Conservation (phyloP, 2,329 filamentous ascomycete genomes). For the Cytospora piceae region DNA sequence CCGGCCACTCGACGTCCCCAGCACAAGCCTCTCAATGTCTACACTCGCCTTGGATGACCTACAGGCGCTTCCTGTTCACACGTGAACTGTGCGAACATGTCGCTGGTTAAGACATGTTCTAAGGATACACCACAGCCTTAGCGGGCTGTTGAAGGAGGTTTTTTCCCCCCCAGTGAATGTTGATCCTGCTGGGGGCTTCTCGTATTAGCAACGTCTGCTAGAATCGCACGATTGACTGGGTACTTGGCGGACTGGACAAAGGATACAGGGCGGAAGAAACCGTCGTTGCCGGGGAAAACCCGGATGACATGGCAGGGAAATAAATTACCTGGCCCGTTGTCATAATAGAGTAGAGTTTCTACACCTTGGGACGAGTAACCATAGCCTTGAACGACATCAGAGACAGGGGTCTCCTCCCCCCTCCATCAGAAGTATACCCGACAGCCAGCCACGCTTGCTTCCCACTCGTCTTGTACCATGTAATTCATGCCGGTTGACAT, state of each 20-base stretch:
- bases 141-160: conserved; percentile 6
- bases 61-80: not conserved
- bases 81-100: not conserved
- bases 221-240: not conserved
- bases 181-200: conserved; percentile 8
- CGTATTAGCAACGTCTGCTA: conserved; percentile 17
- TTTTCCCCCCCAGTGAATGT: not conserved
- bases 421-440: conserved; percentile 10
- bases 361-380: conserved; percentile 12
- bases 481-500: conserved; percentile 11
- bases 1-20: not conserved
- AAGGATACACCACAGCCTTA: conserved; percentile 4
- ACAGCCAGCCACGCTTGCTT: conserved; percentile 21
- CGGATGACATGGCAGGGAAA: conserved; percentile 10
- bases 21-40: not conserved
- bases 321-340: conserved; percentile 18
- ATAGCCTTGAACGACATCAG: conserved; percentile 26
- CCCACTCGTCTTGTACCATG: conserved; percentile 18
- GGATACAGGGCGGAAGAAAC: conserved; percentile 2
- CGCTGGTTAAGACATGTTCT: conserved; percentile 1
- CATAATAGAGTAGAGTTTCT: conserved; percentile 8
- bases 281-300: not conserved
- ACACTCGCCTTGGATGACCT: not conserved
- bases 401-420: conserved; percentile 17
- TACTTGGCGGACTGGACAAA: not conserved